These are phyloP conservation scores for Calonectria crousiana DNA, from an alignment of 2,329 filamentous ascomycete genomes.

Conservation along the genomic window DNA sequence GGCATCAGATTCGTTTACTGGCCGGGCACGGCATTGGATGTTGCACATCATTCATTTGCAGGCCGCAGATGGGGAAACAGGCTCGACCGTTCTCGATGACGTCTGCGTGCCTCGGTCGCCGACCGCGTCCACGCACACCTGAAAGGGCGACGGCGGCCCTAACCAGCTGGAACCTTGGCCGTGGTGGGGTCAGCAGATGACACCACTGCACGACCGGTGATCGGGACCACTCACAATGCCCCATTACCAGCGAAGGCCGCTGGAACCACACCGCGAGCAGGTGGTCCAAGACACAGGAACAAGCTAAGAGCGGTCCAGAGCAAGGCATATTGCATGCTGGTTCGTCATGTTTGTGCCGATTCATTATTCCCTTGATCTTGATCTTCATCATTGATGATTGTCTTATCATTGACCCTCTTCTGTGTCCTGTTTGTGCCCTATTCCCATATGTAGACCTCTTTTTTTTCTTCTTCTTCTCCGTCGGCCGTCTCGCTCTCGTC, in stretches of 20 bases:
- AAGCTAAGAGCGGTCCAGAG: slow-evolving; percentile 12
- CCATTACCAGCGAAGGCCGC: slow-evolving; percentile 6
- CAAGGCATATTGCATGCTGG: slow-evolving; percentile 20
- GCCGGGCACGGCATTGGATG: slow-evolving; percentile 25
- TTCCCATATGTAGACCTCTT: slow-evolving; percentile 2
- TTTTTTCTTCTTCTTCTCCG: slow-evolving; percentile 14
- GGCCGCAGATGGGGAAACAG: slow-evolving; percentile 30
- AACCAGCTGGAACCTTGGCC: slow-evolving; percentile 4
- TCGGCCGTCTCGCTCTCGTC: slow-evolving; percentile 38
- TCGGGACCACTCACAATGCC: slow-evolving; percentile 5
- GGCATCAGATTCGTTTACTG: neutral
- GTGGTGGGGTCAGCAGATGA: slow-evolving; percentile 23
- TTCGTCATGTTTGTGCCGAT: slow-evolving; percentile 16
- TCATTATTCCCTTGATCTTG: neutral
- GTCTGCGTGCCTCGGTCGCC: slow-evolving; percentile 28
- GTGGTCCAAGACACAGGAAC: slow-evolving; percentile 8
- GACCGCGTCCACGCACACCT: neutral
- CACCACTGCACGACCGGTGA: slow-evolving; percentile 22
- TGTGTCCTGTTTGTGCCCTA: neutral
- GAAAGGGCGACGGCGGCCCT: neutral
- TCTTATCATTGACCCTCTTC: neutral
- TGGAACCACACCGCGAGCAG: slow-evolving; percentile 15
- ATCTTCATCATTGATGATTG: neutral
- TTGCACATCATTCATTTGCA: slow-evolving; percentile 16
- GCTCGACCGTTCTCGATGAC: slow-evolving; percentile 39